Evolutionary conservation across 1,139 yeast genomes (phyloP).

Genomic region (Suhomyces anneliseae): DNA sequence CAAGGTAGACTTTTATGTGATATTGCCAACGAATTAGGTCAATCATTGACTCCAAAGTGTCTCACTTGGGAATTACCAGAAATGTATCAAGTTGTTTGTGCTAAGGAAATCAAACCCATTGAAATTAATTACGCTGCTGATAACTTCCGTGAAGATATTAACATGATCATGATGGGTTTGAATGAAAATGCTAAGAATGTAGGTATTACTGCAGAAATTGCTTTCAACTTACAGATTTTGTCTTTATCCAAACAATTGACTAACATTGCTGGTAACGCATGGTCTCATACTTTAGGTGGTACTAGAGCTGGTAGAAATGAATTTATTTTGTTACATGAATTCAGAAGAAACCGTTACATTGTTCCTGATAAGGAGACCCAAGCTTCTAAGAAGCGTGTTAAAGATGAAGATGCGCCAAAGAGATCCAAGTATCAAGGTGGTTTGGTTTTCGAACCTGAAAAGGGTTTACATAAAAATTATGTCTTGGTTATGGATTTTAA

Average conservation of each 20-base stretch:
- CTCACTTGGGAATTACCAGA: conserved; percentile 96
- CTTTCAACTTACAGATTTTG: conserved; percentile 79
- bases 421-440: conserved; percentile 95
- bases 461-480: conserved; percentile 87
- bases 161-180: conserved; percentile 65
- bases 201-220: conserved; percentile 72
- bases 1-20: conserved; percentile 91
- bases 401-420: conserved; percentile 50
- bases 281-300: conserved; percentile 95
- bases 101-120: conserved; percentile 56
- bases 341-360: conserved; percentile 73
- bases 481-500: conserved; percentile 97
- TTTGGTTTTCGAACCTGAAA: conserved; percentile 94
- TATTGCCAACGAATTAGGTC: conserved; percentile 93
- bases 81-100: conserved; percentile 79
- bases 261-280: conserved; percentile 93
- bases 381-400: conserved; percentile 38
- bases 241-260: conserved; percentile 91
- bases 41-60: conserved; percentile 86
- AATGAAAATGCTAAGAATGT: conserved; percentile 71
- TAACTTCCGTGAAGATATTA: conserved; percentile 66
- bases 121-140: conserved; percentile 75
- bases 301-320: conserved; percentile 97
- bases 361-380: conserved; percentile 81
- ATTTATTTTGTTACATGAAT: conserved; percentile 88